A percentile compares a stretch with the other conserved stretches of the same genome.
phyloP scores from a whole-genome alignment of 768 basidiomycete species.

The Tylopilus sp. region DNA sequence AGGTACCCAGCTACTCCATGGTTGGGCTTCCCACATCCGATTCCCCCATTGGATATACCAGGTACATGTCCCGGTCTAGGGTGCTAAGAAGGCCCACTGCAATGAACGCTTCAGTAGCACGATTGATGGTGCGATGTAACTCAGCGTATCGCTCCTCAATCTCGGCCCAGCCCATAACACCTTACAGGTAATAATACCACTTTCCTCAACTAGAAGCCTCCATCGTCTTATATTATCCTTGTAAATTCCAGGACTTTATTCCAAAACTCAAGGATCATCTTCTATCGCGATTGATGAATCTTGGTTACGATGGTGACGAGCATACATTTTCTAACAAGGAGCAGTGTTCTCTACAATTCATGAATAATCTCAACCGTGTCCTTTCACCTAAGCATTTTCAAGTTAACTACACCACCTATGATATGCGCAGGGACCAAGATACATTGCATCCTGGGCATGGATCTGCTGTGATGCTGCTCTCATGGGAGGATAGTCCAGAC shows the following conservation, averaged over 20 bases:
- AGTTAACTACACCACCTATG: constrained; percentile 21
- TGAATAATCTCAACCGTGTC: background rate
- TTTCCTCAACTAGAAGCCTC: too few relatives aligned
- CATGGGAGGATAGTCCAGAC: constrained; percentile 6
- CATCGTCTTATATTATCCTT: too few relatives aligned
- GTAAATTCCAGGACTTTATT: constrained; percentile 26
- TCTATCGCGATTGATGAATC: constrained; percentile 3
- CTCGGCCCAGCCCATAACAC: too few relatives aligned
- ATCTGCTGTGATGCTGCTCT: constrained; percentile 18
- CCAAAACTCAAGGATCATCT: constrained; percentile 21
- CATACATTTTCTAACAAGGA: background rate
- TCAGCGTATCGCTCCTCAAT: too few relatives aligned
- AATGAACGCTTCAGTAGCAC: too few relatives aligned
- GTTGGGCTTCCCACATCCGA: too few relatives aligned
- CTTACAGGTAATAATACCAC: too few relatives aligned
- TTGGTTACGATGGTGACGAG: background rate
- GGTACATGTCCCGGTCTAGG: too few relatives aligned
- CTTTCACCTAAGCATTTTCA: background rate
- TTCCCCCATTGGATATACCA: too few relatives aligned
- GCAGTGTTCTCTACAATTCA: background rate
- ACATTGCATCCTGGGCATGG: constrained; percentile 11
- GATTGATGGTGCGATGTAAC: too few relatives aligned
- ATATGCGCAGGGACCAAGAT: constrained; percentile 15
- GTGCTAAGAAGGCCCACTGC: too few relatives aligned
- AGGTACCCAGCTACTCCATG: too few relatives aligned